These are phyloP conservation scores for Fusarium xylarioides DNA, from an alignment of 2,329 filamentous ascomycete genomes.

Conservation along the genomic window DNA sequence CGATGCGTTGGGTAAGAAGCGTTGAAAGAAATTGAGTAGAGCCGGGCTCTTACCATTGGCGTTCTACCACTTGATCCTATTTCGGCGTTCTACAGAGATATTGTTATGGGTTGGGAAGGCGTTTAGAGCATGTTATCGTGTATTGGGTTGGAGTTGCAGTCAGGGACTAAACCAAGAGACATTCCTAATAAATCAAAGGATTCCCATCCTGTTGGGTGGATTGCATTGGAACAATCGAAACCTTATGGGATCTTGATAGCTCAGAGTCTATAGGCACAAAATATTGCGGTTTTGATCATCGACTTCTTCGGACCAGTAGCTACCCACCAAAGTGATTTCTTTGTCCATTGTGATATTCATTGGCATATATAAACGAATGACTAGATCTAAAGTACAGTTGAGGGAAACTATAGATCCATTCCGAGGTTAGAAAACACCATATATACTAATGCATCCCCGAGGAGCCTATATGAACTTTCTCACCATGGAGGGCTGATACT, in stretches of 20 bases:
- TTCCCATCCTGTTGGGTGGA: not conserved
- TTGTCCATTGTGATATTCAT: not conserved
- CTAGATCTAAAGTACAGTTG: not conserved
- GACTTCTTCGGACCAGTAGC: not conserved
- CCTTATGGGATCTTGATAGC: not conserved
- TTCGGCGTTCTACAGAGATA: slow-evolving; percentile 12
- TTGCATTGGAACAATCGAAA: not conserved
- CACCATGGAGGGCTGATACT: not conserved
- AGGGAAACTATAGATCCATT: not conserved
- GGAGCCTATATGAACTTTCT: not conserved
- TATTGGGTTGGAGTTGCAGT: slow-evolving; percentile 18
- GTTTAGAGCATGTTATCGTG: slow-evolving; percentile 8
- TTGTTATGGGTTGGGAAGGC: not conserved
- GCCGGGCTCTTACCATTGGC: not conserved
- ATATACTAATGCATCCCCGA: not conserved
- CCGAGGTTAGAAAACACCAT: not conserved
- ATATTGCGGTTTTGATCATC: not conserved
- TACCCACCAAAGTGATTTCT: not conserved
- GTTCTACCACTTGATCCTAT: not conserved
- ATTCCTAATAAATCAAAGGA: not conserved
- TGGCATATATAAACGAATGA: not conserved
- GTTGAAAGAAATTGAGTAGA: slow-evolving; percentile 33
- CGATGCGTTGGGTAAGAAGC: slow-evolving; percentile 53
- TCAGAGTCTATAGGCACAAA: not conserved
- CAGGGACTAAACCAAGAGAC: not conserved